Base-by-base conservation (phyloP, 495 filamentous ascomycete genomes). In the Hypomontagnella monticulosa region DNA sequence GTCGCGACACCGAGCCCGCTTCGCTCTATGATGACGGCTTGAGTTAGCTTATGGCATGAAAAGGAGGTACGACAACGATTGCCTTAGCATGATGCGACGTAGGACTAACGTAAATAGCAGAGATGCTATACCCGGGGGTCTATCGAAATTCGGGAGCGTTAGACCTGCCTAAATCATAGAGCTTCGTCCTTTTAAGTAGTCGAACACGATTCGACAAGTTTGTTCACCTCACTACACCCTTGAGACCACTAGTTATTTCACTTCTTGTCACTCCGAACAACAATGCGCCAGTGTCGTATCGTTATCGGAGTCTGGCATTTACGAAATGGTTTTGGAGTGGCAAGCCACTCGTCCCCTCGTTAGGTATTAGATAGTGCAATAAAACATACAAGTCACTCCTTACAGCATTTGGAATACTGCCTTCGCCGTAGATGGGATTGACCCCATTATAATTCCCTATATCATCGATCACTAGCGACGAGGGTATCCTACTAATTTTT, bases 1-100 rank as follows among this genome's bases (percentile, higher is more conserved):
- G 80, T 81, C 69, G 71, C 77, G 61, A 80, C 79, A 71, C 84
- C 84, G 44, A 85, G 82, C 74, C 84, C 84, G 78, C 83, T 86
- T 75, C 82, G 83, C 76, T 81, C 81, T 77, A 78, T 83, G 74
- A 84, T 81, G 82, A 83, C 75, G 79, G 77, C 80, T 85, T 85
- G 79, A 84, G 78, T 82, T 78, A 53, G 67, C 43, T 47, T 47
- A 61, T 57, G 57, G 66, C 55, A 67, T 57, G 48, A 47, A 67
- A 71, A 60, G 59, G 63, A 72, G 65, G 67, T 68, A 51, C 40
- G 66, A 68, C 32, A 10, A 34, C 19, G 36, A 37, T 46, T 4
- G 6, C 8, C 40, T 14, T 36, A 27, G 16, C 16, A 23, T 46
- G 15, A 6, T n/a, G 12, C n/a, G 46, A 51, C 34, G n/a, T 18